Base-by-base conservation (phyloP, 495 filamentous ascomycete genomes). In the Penicillium dipodomyicola region DNA sequence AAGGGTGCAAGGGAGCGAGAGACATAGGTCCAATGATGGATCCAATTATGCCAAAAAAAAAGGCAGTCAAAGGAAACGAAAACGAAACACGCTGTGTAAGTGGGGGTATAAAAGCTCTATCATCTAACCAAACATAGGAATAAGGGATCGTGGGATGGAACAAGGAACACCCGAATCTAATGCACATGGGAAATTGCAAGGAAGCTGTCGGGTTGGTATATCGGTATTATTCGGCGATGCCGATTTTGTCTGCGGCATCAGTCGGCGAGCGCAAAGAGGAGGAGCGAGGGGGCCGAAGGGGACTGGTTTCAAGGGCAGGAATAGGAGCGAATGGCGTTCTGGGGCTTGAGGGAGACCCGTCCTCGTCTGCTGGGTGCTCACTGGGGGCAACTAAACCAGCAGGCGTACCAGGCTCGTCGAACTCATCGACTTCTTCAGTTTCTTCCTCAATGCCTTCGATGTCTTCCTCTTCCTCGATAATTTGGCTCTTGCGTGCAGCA, bases 381-480 rank as follows among this genome's bases (percentile, higher is more conserved):
- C 61, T 63, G 20, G 60, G 39, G 22, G 59, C 68, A 5, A 57
- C 57, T 7, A 50, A 49, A 27, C 69, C 69, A 43, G 52, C 48
- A 17, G 64, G 67, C 1, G 64, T 71, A 12, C 56, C 56, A 29
- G 82, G 74, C 1, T 78, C 83, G 33, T 81, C 82, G 56, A 90
- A 90, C 1, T 80, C 68, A 11, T 90, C 87, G 7, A 89, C 87
- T 67, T 90, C 87, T 63, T 90, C 87, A 5, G 87, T 79, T 57
- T 85, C 84, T 46, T 85, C 84, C 29, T 86, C 78, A 19, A 63
- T 54, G 0, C 81, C 85, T 51, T 91, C 88, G 57, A 89, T 84
- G 32, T 95, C 90, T 67, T 89, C 91, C 63, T 96, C 92, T 61
- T 92, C 92, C 61, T 92, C 88, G 54, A 95, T 95, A 35, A 93